These are phyloP conservation scores for Lachancea sp. DNA, from an alignment of 805 yeast species.

Conservation along the genomic window DNA sequence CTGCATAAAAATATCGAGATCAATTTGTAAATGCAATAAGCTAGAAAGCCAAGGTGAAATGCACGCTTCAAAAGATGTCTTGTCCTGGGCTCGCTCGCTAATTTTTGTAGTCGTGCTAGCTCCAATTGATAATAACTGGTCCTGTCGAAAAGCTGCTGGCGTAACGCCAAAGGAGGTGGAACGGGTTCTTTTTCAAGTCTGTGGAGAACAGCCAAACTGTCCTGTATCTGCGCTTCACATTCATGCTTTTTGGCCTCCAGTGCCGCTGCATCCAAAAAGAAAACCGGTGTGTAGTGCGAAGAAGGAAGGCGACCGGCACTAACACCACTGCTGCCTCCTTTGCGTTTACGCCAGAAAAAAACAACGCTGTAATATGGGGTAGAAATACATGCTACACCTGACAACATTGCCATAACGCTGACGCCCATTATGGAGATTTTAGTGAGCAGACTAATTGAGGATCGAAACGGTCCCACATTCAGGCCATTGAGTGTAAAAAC, in stretches of 20 bases:
- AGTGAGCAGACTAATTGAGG: constrained; percentile 26
- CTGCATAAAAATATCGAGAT: constrained; percentile 27
- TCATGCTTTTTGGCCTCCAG: constrained; percentile 16
- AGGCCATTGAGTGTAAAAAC: constrained; percentile 15
- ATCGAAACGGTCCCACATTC: constrained; percentile 27
- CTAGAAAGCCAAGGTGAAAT: constrained; percentile 24
- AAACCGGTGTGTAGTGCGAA: constrained; percentile 9
- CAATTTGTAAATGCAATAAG: constrained; percentile 36
- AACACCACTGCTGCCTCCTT: not conserved
- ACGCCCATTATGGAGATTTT: constrained; percentile 31
- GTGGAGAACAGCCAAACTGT: constrained; percentile 14
- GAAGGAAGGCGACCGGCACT: not conserved
- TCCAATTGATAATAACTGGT: constrained; percentile 27
- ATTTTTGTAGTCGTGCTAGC: constrained; percentile 16
- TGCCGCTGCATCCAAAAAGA: constrained; percentile 24
- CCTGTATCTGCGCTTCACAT: constrained; percentile 18
- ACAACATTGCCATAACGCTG: constrained; percentile 28
- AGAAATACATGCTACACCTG: constrained; percentile 32
- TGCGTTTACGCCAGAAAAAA: constrained; percentile 8
- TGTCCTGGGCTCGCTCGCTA: constrained; percentile 13
- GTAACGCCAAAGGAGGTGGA: constrained; percentile 10
- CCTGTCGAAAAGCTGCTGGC: constrained; percentile 20
- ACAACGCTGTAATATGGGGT: constrained; percentile 25
- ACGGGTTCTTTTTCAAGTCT: constrained; percentile 15
- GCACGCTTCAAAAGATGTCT: constrained; percentile 14